Conservation (phyloP, 805 yeast species). For the Schwanniomyces yamadae region DNA sequence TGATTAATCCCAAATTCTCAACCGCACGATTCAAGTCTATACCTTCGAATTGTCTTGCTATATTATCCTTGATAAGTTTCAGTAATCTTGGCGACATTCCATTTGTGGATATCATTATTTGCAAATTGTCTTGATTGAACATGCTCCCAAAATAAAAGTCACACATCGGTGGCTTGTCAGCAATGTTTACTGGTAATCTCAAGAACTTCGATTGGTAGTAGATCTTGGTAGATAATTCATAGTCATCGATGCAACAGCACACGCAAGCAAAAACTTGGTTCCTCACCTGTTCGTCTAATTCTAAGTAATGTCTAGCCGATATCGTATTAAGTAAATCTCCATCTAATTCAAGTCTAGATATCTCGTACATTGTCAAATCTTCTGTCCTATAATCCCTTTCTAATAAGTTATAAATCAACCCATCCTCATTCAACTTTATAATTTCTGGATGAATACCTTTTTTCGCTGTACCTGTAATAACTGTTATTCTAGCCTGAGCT, state of each 20-base stretch:
- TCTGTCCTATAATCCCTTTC: conserved; percentile 43
- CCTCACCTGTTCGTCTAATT: conserved; percentile 33
- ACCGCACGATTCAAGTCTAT: conserved; percentile 59
- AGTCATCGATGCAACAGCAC: conserved; percentile 74
- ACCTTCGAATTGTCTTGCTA: conserved; percentile 47
- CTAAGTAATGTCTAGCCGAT: conserved; percentile 16
- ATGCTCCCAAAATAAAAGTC: conserved; percentile 85
- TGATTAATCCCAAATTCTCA: conserved; percentile 54
- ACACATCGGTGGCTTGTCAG: conserved; percentile 81
- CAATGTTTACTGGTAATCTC: conserved; percentile 68
- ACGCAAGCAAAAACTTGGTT: conserved; percentile 58
- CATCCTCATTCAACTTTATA: conserved; percentile 25
- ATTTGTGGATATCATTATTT: conserved; percentile 79
- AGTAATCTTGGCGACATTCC: conserved; percentile 81
- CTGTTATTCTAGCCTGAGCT: conserved; percentile 70
- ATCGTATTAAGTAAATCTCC: conserved; percentile 3
- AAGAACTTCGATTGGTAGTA: conserved; percentile 47
- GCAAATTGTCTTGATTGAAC: conserved; percentile 68
- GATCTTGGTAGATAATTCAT: conserved; percentile 53
- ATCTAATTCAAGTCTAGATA: background rate
- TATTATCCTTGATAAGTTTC: conserved; percentile 47
- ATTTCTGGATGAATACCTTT: conserved; percentile 29
- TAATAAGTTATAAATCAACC: conserved; percentile 42
- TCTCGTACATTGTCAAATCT: conserved; percentile 54
- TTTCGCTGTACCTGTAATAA: conserved; percentile 45